Percentiles rank a stretch among this genome's conserved stretches.
These are phyloP conservation scores for Craspedostauros australis DNA, from an alignment of 108 stramenopile genomes.

Conservation along the genomic window DNA sequence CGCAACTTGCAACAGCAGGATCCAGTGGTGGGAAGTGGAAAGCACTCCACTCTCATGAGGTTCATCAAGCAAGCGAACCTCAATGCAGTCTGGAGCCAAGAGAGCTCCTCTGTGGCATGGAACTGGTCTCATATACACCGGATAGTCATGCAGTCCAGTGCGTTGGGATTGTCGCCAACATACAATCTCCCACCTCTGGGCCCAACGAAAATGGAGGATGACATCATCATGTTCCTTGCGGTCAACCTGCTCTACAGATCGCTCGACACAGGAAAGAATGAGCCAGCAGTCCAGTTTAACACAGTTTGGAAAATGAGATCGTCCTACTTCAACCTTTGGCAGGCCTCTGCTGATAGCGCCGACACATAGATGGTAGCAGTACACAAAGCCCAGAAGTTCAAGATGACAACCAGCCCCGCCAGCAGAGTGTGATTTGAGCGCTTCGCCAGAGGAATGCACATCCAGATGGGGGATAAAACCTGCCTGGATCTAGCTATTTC, in stretches of 20 bases:
- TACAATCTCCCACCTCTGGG: neutral
- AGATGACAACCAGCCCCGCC: neutral
- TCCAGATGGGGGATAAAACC: conserved; percentile 5
- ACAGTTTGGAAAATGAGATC: conserved; percentile 16
- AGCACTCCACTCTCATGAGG: neutral
- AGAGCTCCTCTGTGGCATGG: conserved; percentile 19
- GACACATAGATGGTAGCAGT: neutral
- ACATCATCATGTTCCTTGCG: conserved; percentile 17
- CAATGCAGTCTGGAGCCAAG: conserved; percentile 44
- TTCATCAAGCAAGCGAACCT: conserved; percentile 36
- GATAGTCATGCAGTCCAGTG: neutral
- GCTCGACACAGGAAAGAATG: conserved; percentile 8
- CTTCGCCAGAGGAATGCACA: conserved; percentile 1
- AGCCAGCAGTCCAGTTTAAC: conserved; percentile 12
- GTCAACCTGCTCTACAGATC: conserved; percentile 22
- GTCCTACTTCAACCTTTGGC: neutral
- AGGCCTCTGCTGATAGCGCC: conserved; percentile 7
- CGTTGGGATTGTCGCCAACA: neutral
- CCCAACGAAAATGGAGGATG: conserved; percentile 3
- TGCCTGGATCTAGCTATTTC: conserved; percentile 5
- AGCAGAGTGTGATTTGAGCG: conserved; percentile 1
- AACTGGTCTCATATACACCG: neutral
- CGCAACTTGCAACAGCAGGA: conserved; percentile 14
- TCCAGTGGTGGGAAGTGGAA: neutral
- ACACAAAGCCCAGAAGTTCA: neutral